Conservation (phyloP, 768 basidiomycete species). For the Hygrophorus pudorinus region DNA sequence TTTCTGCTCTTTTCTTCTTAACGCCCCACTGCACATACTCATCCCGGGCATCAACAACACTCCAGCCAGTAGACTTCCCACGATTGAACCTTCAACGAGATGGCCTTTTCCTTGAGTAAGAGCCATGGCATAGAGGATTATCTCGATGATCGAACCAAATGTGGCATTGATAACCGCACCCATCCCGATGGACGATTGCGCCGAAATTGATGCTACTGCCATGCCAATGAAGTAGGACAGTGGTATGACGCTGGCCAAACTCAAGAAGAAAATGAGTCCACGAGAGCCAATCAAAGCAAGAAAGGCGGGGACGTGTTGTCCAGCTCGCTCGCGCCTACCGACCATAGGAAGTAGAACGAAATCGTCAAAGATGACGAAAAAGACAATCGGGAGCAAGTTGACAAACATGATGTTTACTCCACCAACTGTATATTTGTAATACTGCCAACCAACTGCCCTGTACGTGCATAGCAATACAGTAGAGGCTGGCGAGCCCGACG, state of each 20-base stretch:
- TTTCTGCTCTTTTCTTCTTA: conserved; percentile 87
- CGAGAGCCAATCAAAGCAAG: conserved; percentile 63
- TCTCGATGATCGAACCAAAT: conserved; percentile 97
- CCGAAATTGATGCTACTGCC: conserved; percentile 99
- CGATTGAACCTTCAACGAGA: conserved; percentile 94
- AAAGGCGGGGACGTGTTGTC: conserved; percentile 51
- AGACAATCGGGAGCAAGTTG: conserved; percentile 87
- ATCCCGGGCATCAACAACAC: conserved; percentile 95
- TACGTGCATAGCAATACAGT: conserved; percentile 94
- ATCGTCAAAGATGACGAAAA: conserved; percentile 93
- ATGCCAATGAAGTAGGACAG: conserved; percentile 99
- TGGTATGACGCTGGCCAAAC: conserved; percentile 88
- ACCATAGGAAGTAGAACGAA: conserved; percentile 67
- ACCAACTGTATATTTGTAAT: conserved; percentile 98
- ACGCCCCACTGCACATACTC: conserved; percentile 88
- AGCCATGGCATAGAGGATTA: conserved; percentile 86
- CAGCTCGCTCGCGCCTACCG: conserved; percentile 46
- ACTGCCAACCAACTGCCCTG: conserved; percentile 78
- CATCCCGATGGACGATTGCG: conserved; percentile 97
- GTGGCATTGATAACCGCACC: conserved; percentile 99
- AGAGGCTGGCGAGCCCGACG: conserved; percentile 60
- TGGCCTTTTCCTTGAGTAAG: conserved; percentile 86
- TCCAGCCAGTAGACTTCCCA: conserved; percentile 90
- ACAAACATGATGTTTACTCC: conserved; percentile 98
- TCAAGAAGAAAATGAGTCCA: conserved; percentile 72